These are phyloP conservation scores for Penicillium angulare DNA, from an alignment of 495 filamentous ascomycete species.

Conservation along the genomic window DNA sequence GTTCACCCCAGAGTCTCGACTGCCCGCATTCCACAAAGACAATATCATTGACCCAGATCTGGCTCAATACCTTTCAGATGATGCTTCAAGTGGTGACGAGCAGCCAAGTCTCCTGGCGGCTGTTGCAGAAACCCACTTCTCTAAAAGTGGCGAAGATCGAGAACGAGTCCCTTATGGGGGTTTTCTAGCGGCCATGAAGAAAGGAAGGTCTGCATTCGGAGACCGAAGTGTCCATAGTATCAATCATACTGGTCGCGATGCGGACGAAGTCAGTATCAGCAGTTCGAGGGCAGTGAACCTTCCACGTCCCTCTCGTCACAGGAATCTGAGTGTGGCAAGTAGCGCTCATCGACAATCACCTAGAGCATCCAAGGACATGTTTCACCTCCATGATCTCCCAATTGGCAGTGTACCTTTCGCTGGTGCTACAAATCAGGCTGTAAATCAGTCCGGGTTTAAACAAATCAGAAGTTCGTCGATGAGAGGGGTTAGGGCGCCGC, in stretches of 20 bases:
- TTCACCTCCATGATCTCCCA: constrained; percentile 33
- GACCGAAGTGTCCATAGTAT: constrained; percentile 67
- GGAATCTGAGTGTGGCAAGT: constrained; percentile 78
- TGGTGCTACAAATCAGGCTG: constrained; percentile 11
- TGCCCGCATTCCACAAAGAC: constrained; percentile 93
- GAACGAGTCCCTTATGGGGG: constrained; percentile 54
- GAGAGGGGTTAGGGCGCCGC: constrained; percentile 69
- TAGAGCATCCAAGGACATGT: constrained; percentile 47
- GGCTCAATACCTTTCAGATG: constrained; percentile 92
- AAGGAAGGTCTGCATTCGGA: constrained; percentile 66
- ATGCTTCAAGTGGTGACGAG: constrained; percentile 87
- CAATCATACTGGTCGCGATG: constrained; percentile 59
- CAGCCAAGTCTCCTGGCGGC: constrained; percentile 83
- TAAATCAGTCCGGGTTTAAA: constrained; percentile 47
- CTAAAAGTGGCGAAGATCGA: constrained; percentile 50
- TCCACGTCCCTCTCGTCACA: constrained; percentile 55
- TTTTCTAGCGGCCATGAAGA: constrained; percentile 64
- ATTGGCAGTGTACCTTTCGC: constrained; percentile 18
- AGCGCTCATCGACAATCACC: constrained; percentile 69
- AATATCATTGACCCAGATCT: constrained; percentile 98
- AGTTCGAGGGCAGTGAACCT: constrained; percentile 57
- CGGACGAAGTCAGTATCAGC: constrained; percentile 56
- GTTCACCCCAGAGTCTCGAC: constrained; percentile 56
- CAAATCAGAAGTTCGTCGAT: constrained; percentile 83
- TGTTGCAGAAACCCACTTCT: constrained; percentile 51